Evolutionary conservation across 2,329 filamentous ascomycete species (phyloP).

Genomic region (Hymenotorrendiella dingleyae): DNA sequence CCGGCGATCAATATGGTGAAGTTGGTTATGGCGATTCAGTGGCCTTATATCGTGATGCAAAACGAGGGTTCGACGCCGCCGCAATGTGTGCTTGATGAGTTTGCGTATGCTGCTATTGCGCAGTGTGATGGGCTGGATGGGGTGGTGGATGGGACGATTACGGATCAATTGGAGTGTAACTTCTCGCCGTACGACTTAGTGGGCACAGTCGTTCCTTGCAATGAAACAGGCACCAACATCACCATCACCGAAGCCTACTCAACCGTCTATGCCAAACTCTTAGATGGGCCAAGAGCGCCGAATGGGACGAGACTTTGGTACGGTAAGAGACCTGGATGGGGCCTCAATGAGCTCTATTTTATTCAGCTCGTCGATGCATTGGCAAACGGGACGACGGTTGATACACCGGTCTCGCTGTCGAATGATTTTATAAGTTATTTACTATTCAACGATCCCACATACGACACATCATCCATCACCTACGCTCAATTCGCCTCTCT

Average conservation of each 20-base stretch:
- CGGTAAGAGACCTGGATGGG: no score
- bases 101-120: slow-evolving; percentile 7
- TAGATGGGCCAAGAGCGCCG: slow-evolving; percentile 5
- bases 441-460: slow-evolving; percentile 7
- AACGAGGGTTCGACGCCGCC: slow-evolving; percentile 3
- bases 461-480: slow-evolving; percentile 10
- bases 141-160: slow-evolving; percentile 15
- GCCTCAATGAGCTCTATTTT: no score
- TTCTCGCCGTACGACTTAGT: slow-evolving; percentile 12
- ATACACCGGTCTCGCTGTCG: no score
- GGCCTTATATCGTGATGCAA: slow-evolving; percentile 17
- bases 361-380: no score
- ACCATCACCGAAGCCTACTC: slow-evolving; percentile 6
- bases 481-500: slow-evolving; percentile 3
- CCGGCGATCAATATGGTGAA: slow-evolving; percentile 32
- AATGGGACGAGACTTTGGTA: slow-evolving; percentile 9
- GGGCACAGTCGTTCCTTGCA: slow-evolving; percentile 7
- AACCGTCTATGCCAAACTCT: slow-evolving; percentile 4
- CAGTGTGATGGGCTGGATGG: slow-evolving; percentile 17
- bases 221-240: slow-evolving; percentile 2
- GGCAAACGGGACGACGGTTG: no score
- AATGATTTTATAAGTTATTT: no score
- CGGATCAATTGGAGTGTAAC: slow-evolving; percentile 6
- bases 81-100: slow-evolving; percentile 11
- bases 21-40: slow-evolving; percentile 3